phyloP scores from a whole-genome alignment of 305 asterid genomes.

The Solanum hybrid region DNA sequence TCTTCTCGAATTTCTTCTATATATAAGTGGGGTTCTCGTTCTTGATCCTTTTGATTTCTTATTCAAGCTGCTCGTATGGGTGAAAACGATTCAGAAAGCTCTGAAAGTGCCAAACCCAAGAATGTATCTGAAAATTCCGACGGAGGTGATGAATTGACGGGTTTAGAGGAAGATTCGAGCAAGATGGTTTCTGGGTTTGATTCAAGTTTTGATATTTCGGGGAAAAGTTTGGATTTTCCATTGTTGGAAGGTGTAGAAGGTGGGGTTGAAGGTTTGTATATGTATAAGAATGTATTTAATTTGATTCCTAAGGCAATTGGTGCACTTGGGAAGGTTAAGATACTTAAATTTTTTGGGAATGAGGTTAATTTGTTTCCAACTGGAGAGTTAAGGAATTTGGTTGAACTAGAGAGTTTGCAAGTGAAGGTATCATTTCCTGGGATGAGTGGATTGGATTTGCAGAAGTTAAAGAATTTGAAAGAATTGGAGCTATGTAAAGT shows the following conservation, averaged over 20 bases:
- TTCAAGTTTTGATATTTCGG: conserved; percentile 50
- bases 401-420: conserved; percentile 66
- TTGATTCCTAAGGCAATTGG: conserved; percentile 61
- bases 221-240: conserved; percentile 50
- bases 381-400: conserved; percentile 49
- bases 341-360: conserved; percentile 71
- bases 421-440: conserved; percentile 59
- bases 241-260: conserved; percentile 23
- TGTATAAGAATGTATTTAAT: conserved; percentile 74
- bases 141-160: conserved; percentile 10
- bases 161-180: conserved; percentile 19
- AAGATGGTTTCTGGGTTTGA: conserved; percentile 22
- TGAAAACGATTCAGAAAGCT: conserved; percentile 31
- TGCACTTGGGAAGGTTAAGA: conserved; percentile 46
- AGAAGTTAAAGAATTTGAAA: conserved; percentile 57
- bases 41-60: not conserved
- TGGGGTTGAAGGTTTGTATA: conserved; percentile 48
- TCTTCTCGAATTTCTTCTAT: not conserved
- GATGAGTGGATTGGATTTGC: conserved; percentile 61
- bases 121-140: conserved; percentile 15
- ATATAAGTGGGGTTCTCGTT: not conserved
- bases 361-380: conserved; percentile 67
- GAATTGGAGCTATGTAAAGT: conserved; percentile 82
- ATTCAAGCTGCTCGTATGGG: not conserved
- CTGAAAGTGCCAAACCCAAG: conserved; percentile 19